Evolutionary conservation across 2,329 filamentous ascomycete genomes (phyloP), one percentile per base, ranked within the genome.

Genomic region (Juglanconis oblonga): DNA sequence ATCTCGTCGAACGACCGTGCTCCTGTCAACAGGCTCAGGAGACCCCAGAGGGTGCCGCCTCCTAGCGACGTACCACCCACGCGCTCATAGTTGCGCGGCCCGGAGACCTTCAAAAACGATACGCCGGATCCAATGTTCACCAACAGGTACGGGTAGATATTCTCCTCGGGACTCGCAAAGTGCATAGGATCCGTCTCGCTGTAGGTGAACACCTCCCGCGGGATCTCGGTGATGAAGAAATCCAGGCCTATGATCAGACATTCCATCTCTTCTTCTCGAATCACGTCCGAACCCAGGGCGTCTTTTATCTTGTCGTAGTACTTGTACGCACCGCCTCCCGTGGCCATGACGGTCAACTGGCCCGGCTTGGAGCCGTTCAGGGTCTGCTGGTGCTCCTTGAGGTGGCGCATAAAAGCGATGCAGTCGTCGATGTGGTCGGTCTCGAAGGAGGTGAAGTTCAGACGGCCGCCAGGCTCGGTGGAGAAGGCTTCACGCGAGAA

Each of bases 51-150:
- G 1, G 95, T 99, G n/a, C 95, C 95, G 49, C 95, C 95, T 38
- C 95, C 95, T 0, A 99, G 84, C 4, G 93, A 96, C 3, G 95
- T 97, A 62, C 95, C 95, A 56, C 95, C 95, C 9, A 99, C 94
- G 68, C 95, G 91, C 74, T 96, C 83, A 73, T 89, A 97, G 65
- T 92, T 84, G 57, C 89, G 85, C 0, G 92, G 93, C 0, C 93
- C 94, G 0, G 91, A 96, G 7, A 99, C 95, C 73, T 98, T 98
- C 75, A 99, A 89, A 84, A 99, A 96, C 47, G 90, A 95, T 5
- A 99, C 95, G 55, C 95, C 95, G 7, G 93, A 97, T 50, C 95
- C 95, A 67, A 99, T 99, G 76, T 99, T 99, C 69, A 99, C 95
- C 35, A 99, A 87, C 48, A 99, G 87, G 72, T 99, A 99, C 2